These are phyloP conservation scores for Pseudogymnoascus sp. DNA, from an alignment of 2,329 filamentous ascomycete genomes.

Conservation along the genomic window DNA sequence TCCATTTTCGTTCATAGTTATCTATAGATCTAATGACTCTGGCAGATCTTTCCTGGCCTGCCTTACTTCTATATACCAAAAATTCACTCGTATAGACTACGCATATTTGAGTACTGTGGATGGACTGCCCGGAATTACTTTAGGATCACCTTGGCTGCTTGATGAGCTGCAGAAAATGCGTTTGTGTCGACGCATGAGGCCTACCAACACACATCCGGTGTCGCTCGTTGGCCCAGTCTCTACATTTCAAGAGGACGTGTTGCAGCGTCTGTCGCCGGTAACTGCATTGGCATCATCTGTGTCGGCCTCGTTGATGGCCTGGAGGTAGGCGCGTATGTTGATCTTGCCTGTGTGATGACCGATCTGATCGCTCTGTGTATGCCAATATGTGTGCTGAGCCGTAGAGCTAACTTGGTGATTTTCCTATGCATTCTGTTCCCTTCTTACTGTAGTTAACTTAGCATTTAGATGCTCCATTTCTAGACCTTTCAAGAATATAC, in stretches of 20 bases:
- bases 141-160: conserved; percentile 29
- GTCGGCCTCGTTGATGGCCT: conserved; percentile 25
- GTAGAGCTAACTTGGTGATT: conserved; percentile 21
- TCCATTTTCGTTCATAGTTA: no score
- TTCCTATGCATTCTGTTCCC: conserved; percentile 22
- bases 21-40: conserved; percentile 16
- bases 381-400: conserved; percentile 11
- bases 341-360: conserved; percentile 23
- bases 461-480: no score
- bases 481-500: no score
- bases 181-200: conserved; percentile 21
- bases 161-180: conserved; percentile 27
- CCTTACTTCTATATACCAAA: conserved; percentile 24
- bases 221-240: conserved; percentile 20
- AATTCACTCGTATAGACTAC: conserved; percentile 19
- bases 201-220: conserved; percentile 20
- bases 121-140: conserved; percentile 23
- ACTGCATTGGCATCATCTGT: conserved; percentile 23
- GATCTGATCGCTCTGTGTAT: conserved; percentile 20
- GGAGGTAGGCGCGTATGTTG: conserved; percentile 23
- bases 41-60: conserved; percentile 14
- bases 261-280: neutral
- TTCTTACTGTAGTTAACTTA: no score
- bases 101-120: conserved; percentile 12
- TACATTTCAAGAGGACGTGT: conserved; percentile 26